Evolutionary conservation across 2,329 filamentous ascomycete genomes (phyloP), one percentile per base, ranked within the genome.

Genomic region (Ophiognomonia clavigignenti-juglandacearum): DNA sequence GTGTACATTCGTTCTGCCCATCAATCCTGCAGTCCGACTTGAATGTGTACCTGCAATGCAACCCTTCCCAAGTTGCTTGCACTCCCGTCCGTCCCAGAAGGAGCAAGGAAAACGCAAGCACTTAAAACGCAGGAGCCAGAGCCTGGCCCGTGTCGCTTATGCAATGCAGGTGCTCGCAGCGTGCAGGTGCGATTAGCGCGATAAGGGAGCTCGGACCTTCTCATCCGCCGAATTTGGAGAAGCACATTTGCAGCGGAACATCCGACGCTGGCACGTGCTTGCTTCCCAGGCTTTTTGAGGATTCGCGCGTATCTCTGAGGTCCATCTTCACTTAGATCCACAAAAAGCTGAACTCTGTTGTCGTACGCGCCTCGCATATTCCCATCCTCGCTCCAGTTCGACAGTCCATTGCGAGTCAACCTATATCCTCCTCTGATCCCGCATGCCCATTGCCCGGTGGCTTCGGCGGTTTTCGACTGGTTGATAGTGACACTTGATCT

Each of bases 151-250:
- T 18, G n/a, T 32, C 32, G 27, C 23, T 24, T 29, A 19, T 22
- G 14, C 32, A 32, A 19, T n/a, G n/a, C n/a, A n/a, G n/a, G n/a
- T n/a, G n/a, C n/a, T n/a, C n/a, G n/a, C n/a, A n/a, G n/a, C n/a
- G n/a, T n/a, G n/a, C n/a, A n/a, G n/a, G n/a, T n/a, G 22, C 3
- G 32, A 34, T 37, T 44, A 44, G 37, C 32, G 31, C 24, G 42
- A 44, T 44, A 44, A 44, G 42, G 37, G 34, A 16, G 31, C 27
- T 13, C 13, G n/a, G n/a, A n/a, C n/a, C n/a, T n/a, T n/a, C n/a
- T n/a, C n/a, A n/a, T n/a, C n/a, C n/a, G n/a, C 11, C 29, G 10
- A 4, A 31, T 19, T 26, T 26, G 26, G 26, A 19, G 23, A 16
- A 19, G n/a, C n/a, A n/a, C n/a, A n/a, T n/a, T n/a, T n/a, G n/a